Evolutionary conservation across 2,329 filamentous ascomycete genomes (phyloP).

Genomic region (Aureobasidium leucospermi): DNA sequence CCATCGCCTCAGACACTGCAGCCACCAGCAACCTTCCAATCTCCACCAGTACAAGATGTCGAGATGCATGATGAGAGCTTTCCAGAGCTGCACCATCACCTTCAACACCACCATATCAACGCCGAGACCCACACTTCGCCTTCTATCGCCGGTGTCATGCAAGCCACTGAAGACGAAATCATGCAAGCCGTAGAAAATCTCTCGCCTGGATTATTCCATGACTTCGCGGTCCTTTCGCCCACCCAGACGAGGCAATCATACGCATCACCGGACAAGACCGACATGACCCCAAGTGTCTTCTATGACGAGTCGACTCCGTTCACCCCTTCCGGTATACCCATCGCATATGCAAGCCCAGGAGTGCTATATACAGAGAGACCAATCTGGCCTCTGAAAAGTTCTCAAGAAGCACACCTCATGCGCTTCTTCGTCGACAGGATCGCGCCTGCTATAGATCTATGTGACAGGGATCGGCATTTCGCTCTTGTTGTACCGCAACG

Average conservation of each 20-base stretch:
- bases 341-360: not conserved
- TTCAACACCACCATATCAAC: not conserved
- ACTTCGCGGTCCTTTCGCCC: not conserved
- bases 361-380: not conserved
- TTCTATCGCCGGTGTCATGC: not conserved
- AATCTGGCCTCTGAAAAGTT: slow-evolving; percentile 24
- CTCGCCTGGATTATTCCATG: not conserved
- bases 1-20: not conserved
- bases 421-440: slow-evolving; percentile 27
- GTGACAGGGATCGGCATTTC: slow-evolving; percentile 40
- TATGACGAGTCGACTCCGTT: not conserved
- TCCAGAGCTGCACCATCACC: not conserved
- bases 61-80: not conserved
- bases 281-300: not conserved
- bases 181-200: not conserved
- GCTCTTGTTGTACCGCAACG: slow-evolving; percentile 47
- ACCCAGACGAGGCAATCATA: not conserved
- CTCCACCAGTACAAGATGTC: not conserved
- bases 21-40: not conserved
- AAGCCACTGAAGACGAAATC: not conserved
- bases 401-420: slow-evolving; percentile 26
- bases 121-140: not conserved
- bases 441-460: slow-evolving; percentile 26
- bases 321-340: not conserved
- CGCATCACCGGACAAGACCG: not conserved